Conservation (phyloP, 805 yeast genomes). For the Candida oleophila region DNA sequence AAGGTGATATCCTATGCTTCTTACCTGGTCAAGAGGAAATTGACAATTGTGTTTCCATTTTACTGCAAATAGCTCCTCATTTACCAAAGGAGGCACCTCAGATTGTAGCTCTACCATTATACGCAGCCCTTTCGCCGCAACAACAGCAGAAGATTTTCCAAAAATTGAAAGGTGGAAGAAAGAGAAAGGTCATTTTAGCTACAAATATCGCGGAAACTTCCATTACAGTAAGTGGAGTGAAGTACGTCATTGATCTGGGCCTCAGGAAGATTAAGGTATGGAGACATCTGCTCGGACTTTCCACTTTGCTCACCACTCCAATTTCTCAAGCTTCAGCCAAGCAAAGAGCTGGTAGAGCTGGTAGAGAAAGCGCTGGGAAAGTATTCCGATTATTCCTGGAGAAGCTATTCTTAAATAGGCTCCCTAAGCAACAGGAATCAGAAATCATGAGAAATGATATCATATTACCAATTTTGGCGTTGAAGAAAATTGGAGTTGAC, state of each 20-base stretch:
- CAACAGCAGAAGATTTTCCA: conserved; percentile 82
- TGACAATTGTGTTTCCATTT: conserved; percentile 70
- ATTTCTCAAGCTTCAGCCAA: conserved; percentile 92
- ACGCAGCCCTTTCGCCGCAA: conserved; percentile 88
- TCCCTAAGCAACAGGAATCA: conserved; percentile 84
- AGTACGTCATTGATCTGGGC: conserved; percentile 91
- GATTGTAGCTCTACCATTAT: conserved; percentile 77
- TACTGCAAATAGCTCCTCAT: conserved; percentile 60
- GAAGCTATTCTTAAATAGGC: conserved; percentile 50
- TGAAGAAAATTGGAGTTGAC: conserved; percentile 79
- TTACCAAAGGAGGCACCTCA: conserved; percentile 75
- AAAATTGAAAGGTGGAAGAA: conserved; percentile 48
- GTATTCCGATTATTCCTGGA: conserved; percentile 84
- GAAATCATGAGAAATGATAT: conserved; percentile 88
- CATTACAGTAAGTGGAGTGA: conserved; percentile 90
- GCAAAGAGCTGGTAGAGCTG: conserved; percentile 99
- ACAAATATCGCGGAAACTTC: conserved; percentile 99
- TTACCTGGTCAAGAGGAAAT: conserved; percentile 97
- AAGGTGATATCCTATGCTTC: conserved; percentile 91
- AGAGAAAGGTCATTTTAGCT: conserved; percentile 83
- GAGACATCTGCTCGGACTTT: conserved; percentile 88
- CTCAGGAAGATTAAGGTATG: conserved; percentile 90
- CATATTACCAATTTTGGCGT: conserved; percentile 76
- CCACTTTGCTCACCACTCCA: conserved; percentile 89
- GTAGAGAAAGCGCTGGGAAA: conserved; percentile 90